Conservation (phyloP, 2,329 filamentous ascomycete genomes). For the Herpotrichia juniperi region DNA sequence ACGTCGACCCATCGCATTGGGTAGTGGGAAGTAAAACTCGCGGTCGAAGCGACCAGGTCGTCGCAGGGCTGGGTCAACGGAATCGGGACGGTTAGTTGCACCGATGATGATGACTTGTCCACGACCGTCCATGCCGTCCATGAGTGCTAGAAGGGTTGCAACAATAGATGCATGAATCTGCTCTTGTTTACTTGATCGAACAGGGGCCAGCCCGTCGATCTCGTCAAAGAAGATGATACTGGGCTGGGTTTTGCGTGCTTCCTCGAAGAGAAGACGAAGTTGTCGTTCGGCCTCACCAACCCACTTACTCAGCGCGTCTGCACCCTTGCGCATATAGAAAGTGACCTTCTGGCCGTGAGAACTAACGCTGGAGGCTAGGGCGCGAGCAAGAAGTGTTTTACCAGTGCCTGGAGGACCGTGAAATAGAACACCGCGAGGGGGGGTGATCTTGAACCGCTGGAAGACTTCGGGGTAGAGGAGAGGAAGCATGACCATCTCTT, state of each 20-base stretch:
- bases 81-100: slow-evolving; percentile 96
- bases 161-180: slow-evolving; percentile 96
- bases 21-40: slow-evolving; percentile 97
- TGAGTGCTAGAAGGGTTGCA: slow-evolving; percentile 57
- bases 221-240: slow-evolving; percentile 99
- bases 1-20: slow-evolving; percentile 77
- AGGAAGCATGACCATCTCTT: slow-evolving; percentile 97
- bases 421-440: slow-evolving; percentile 92
- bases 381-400: slow-evolving; percentile 94
- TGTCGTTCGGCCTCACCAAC: slow-evolving; percentile 98
- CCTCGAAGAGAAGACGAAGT: slow-evolving; percentile 89
- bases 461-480: slow-evolving; percentile 96
- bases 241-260: slow-evolving; percentile 92
- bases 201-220: slow-evolving; percentile 94
- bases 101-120: slow-evolving; percentile 96
- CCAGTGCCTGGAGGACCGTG: slow-evolving; percentile 96
- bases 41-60: slow-evolving; percentile 93
- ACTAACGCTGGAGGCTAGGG: slow-evolving; percentile 88
- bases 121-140: slow-evolving; percentile 59
- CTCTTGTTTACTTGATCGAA: slow-evolving; percentile 96
- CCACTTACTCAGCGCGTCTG: slow-evolving; percentile 97
- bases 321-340: slow-evolving; percentile 99
- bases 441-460: slow-evolving; percentile 86
- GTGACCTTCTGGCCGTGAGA: slow-evolving; percentile 92
- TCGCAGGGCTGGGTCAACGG: slow-evolving; percentile 93